Base-by-base conservation (phyloP, 163 green algal species). In the Prototheca stagnorum region DNA sequence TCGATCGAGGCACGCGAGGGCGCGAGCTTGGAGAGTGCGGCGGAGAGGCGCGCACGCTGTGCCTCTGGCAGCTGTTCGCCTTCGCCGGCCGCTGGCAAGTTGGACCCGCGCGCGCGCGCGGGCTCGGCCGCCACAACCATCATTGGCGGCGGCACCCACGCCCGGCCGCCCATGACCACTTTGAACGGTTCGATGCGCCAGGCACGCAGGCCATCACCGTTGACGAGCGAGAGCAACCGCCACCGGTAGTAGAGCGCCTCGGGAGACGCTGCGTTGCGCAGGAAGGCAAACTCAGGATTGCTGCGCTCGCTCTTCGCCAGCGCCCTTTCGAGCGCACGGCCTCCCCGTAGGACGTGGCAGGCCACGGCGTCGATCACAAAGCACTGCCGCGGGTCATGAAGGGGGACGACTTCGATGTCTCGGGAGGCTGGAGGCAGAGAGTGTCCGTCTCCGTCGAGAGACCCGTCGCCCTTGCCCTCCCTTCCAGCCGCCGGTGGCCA, bases 181-280 rank as follows among this genome's bases (percentile, higher is more conserved):
- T 82, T 51, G 54, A 91, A 97, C 2, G 88, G 82, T 46, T 94
- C 87, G 24, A 86, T 78, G 37, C 79, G 70, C 87, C 87, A 97
- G 20, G 57, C 75, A 41, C 51, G 33, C 52, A 72, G 52, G 16
- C 43, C 53, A 37, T 72, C 62, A 26, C 67, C 70, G 24, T 46
- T 45, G 17, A 69, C 62, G 35, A 88, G 69, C 14, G 60, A 69
- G 55, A 70, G 88, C 11, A 92, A 54, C 25, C 77, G 64, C 81
- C 74, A 95, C 46, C 80, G 65, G 66, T 96, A 98, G 74, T 95
- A 97, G 2, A 64, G 49, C 59, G 95, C 83, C 46, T 89, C 83
- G 0, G 75, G 53, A 19, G 49, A 82, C 19, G 64, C 61, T 12
- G 83, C 64, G 62, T 95, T 75, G 51, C 85, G 91, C 28, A 97